Base-by-base conservation (phyloP, 371 early-diverging fungal genomes). In the Globomyces sp. region DNA sequence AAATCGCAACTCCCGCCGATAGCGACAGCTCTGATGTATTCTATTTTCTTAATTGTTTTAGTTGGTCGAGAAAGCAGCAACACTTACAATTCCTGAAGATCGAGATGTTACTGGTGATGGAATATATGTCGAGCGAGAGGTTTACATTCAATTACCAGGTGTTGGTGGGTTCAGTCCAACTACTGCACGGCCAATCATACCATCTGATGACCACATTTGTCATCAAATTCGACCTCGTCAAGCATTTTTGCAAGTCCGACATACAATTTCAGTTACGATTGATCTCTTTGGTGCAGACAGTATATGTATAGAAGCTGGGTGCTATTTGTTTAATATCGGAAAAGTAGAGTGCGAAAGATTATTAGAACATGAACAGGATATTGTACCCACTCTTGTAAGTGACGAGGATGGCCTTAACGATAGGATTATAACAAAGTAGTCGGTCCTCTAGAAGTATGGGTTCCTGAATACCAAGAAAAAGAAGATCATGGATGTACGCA, bases 361-460 rank as follows among this genome's bases (percentile, higher is more conserved):
- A 11, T 58, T 80, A 68, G 78, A 78, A 5, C 62, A 64, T 42
- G 66, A 64, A 36, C 63, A 71, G 2, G 77, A 76, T 46, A 45
- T 78, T 10, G 67, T 76, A 57, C 81, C 81, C 36, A 59, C 66
- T 0, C 24, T 24, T 24, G 24, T 24, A 24, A 24, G 24, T 24
- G 24, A 24, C 24, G 24, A 24, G 24, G 24, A 24, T 24, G 24
- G 0, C 24, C 24, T 24, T 24, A 24, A 24, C 24, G 24, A 0
- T 40, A 78, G 43, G 81, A 80, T 61, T 80, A 80, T 63, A 77
- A 80, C 50, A 78, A 77, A 60, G 63, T 80, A 9, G 71, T 77
- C 39, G 71, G 71, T n/a, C 24, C 24, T 24, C 66, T 55, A 11
- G 78, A 77, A 42, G 68, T 68, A 1, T 80, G 78, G 78, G 73